Percentiles rank a stretch among this genome's conserved stretches.
These are phyloP conservation scores for Gracilaria domingensis DNA, from an alignment of 23 red algal species.

Conservation along the genomic window DNA sequence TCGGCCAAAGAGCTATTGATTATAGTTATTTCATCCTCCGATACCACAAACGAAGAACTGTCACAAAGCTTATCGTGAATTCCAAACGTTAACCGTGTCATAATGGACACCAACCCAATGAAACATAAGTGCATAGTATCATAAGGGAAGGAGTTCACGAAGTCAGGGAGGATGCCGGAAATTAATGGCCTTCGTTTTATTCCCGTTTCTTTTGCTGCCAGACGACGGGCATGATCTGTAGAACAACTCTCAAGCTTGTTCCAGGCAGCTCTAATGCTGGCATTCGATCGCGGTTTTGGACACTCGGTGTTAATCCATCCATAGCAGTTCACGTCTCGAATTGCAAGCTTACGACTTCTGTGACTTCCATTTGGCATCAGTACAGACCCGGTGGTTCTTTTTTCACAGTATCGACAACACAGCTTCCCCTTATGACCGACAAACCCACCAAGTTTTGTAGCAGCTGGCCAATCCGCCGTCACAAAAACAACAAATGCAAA, in stretches of 20 bases:
- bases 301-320: conserved; percentile 25
- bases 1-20: background rate
- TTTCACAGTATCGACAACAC: conserved; percentile 3
- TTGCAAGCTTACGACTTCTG: background rate
- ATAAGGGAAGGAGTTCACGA: conserved; percentile 12
- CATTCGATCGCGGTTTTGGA: conserved; percentile 5
- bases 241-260: too few species aligned
- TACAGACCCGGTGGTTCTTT: background rate
- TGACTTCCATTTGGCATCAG: background rate
- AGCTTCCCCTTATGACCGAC: background rate
- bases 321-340: background rate
- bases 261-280: background rate
- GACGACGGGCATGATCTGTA: too few species aligned
- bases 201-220: too few species aligned
- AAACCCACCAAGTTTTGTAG: conserved; percentile 6
- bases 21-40: background rate
- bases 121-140: conserved; percentile 29
- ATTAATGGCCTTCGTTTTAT: background rate
- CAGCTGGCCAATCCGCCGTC: background rate
- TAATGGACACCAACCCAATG: background rate
- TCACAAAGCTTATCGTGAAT: conserved; percentile 6
- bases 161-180: background rate
- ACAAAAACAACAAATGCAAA: background rate
- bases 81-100: conserved; percentile 10
- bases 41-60: background rate